Evolutionary conservation across 2,329 filamentous ascomycete genomes (phyloP).

Genomic region (Fusarium citri): DNA sequence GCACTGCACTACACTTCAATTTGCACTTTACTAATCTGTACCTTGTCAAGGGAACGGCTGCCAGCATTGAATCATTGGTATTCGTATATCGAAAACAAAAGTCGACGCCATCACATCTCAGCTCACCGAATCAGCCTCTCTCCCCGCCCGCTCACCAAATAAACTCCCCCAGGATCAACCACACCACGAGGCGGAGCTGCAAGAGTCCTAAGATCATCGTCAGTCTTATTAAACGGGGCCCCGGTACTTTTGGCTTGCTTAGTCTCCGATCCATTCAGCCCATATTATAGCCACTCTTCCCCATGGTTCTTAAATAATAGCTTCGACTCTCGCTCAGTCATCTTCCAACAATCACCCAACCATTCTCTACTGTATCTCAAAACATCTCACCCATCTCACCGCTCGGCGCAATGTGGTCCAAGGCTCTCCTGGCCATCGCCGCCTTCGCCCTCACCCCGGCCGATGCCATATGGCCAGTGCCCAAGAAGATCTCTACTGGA

Average conservation of each 20-base stretch:
- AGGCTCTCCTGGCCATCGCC: slow-evolving; percentile 53
- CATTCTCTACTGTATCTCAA: not conserved
- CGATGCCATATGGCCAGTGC: slow-evolving; percentile 69
- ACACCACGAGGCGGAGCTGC: slow-evolving; percentile 27
- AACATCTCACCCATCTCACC: not conserved
- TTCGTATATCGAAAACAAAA: slow-evolving; percentile 22
- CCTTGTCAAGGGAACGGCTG: not conserved
- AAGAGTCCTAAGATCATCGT: slow-evolving; percentile 29
- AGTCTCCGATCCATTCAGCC: slow-evolving; percentile 1
- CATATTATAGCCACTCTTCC: slow-evolving; percentile 8
- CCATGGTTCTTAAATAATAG: slow-evolving; percentile 9
- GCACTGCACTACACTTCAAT: not conserved
- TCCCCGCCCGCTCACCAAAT: not conserved
- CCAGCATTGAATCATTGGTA: slow-evolving; percentile 14
- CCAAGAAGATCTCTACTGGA: slow-evolving; percentile 63
- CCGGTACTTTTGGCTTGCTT: slow-evolving; percentile 16
- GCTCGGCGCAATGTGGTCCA: slow-evolving; percentile 45
- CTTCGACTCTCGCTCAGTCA: not conserved
- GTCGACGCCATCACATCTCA: slow-evolving; percentile 5
- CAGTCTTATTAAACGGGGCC: slow-evolving; percentile 42
- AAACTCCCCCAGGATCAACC: slow-evolving; percentile 14
- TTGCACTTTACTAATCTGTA: not conserved
- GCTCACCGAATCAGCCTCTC: slow-evolving; percentile 15
- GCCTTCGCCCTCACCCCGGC: slow-evolving; percentile 56
- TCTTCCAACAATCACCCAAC: not conserved